A percentile compares a stretch with the other conserved stretches of the same genome.
Evolutionary conservation across 1,284 basidiomycete genomes (phyloP).

Genomic region (Ustilago vetiveriae): DNA sequence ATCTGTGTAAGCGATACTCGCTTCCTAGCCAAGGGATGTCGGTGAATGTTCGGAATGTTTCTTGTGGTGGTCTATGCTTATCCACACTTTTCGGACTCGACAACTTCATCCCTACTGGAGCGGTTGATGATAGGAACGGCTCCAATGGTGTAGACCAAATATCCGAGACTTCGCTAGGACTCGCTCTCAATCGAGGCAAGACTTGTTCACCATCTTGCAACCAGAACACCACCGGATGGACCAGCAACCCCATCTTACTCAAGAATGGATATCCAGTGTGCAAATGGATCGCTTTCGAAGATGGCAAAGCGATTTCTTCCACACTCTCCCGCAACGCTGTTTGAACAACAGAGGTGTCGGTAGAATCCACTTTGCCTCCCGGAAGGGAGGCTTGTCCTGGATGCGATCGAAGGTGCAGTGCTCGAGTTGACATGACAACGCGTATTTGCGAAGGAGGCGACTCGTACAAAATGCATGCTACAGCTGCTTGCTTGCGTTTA

Average conservation of each 20-base stretch:
- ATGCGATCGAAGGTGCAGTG: constrained; percentile 47
- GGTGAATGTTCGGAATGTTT: constrained; percentile 40
- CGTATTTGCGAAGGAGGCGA: constrained; percentile 10
- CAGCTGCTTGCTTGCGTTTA: constrained; percentile 41
- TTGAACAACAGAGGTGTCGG: constrained; percentile 23
- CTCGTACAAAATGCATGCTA: constrained; percentile 45
- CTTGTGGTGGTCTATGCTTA: constrained; percentile 43
- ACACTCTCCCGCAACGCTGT: constrained; percentile 48
- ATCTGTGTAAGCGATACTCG: constrained; percentile 41
- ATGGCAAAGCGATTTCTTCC: constrained; percentile 41
- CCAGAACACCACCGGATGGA: constrained; percentile 50
- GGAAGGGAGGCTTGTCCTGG: constrained; percentile 51
- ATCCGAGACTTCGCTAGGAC: constrained; percentile 36
- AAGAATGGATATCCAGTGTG: constrained; percentile 46
- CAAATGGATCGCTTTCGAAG: constrained; percentile 14
- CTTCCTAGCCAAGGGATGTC: constrained; percentile 48
- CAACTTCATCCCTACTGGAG: neutral
- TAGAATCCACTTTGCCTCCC: constrained; percentile 44
- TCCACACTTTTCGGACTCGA: constrained; percentile 34
- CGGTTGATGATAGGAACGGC: constrained; percentile 26
- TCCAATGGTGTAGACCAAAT: constrained; percentile 40
- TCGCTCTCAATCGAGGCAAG: constrained; percentile 12
- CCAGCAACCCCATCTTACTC: constrained; percentile 47
- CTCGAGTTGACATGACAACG: constrained; percentile 49
- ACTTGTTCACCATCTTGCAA: constrained; percentile 10